Percentiles rank a stretch among this genome's conserved stretches.
Conservation (phyloP, 2,329 filamentous ascomycete species). For the Lasiodiplodia citricola region DNA sequence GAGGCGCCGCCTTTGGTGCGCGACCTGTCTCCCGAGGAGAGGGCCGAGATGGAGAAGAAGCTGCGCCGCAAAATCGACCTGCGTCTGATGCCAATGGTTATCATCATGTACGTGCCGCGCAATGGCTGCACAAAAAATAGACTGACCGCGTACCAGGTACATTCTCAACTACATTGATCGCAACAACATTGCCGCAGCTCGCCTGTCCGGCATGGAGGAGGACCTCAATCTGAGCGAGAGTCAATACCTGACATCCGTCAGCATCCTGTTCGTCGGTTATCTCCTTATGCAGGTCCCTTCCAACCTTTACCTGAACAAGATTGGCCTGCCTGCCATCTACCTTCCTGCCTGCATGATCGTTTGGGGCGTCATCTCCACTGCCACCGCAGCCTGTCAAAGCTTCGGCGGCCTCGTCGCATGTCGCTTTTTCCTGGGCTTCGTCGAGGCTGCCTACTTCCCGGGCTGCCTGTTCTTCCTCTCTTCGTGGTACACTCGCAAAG, state of each 20-base stretch:
- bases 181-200: conserved; percentile 71
- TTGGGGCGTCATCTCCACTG: conserved; percentile 49
- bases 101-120: conserved; percentile 66
- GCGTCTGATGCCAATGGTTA: conserved; percentile 70
- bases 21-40: conserved; percentile 58
- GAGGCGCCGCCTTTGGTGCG: conserved; percentile 42
- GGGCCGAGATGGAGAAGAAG: conserved; percentile 59
- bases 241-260: conserved; percentile 60
- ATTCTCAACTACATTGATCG: conserved; percentile 76
- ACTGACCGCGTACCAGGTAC: conserved; percentile 62
- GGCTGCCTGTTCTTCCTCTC: conserved; percentile 68
- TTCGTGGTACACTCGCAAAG: conserved; percentile 73
- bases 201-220: conserved; percentile 64
- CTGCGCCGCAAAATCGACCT: conserved; percentile 74
- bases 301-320: conserved; percentile 53
- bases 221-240: conserved; percentile 63
- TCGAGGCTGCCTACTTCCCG: conserved; percentile 60
- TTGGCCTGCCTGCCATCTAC: conserved; percentile 47
- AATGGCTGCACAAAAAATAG: background rate
- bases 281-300: conserved; percentile 55
- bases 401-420: conserved; percentile 54
- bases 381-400: conserved; percentile 48
- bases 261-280: conserved; percentile 67
- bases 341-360: conserved; percentile 48
- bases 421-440: conserved; percentile 59